These are phyloP conservation scores for Tylopilus subfusipes DNA, from an alignment of 768 basidiomycete genomes.

Conservation along the genomic window DNA sequence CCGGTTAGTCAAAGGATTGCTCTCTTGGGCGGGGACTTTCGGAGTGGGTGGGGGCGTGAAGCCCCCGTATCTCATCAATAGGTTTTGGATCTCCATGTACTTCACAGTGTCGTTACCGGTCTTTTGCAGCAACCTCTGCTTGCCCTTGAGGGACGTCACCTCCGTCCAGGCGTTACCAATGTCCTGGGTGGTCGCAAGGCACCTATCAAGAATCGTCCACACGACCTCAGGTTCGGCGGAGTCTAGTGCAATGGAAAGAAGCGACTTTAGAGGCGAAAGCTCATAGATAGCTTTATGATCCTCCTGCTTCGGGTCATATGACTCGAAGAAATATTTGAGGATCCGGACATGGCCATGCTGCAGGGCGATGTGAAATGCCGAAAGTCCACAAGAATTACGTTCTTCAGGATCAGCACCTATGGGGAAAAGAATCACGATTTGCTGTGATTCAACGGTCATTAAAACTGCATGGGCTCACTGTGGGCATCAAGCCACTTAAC, in stretches of 20 bases:
- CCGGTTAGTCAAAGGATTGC: slow-evolving; percentile 11
- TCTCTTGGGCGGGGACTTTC: slow-evolving; percentile 9
- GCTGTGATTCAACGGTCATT: slow-evolving; percentile 22
- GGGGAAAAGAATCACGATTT: slow-evolving; percentile 17
- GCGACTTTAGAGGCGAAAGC: slow-evolving; percentile 36
- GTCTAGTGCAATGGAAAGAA: slow-evolving; percentile 55
- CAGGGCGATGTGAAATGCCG: slow-evolving; percentile 66
- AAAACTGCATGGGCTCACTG: slow-evolving; percentile 43
- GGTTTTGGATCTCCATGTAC: slow-evolving; percentile 48
- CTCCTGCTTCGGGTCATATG: slow-evolving; percentile 50
- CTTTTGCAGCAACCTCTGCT: slow-evolving; percentile 23
- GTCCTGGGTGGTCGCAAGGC: slow-evolving; percentile 47
- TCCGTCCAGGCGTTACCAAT: slow-evolving; percentile 50
- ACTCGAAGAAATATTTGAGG: slow-evolving; percentile 58
- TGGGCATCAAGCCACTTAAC: slow-evolving; percentile 71
- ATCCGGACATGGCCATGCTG: slow-evolving; percentile 49
- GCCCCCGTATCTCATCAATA: slow-evolving; percentile 50
- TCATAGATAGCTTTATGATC: slow-evolving; percentile 52
- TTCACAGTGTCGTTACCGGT: slow-evolving; percentile 32
- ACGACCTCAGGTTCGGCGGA: slow-evolving; percentile 62
- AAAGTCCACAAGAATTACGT: slow-evolving; percentile 52
- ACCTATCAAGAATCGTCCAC: slow-evolving; percentile 59
- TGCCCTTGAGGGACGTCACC: slow-evolving; percentile 38
- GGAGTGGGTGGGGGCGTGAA: slow-evolving; percentile 46
- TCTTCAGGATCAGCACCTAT: slow-evolving; percentile 74